Evolutionary conservation across 2,329 filamentous ascomycete species (phyloP), one percentile per base, ranked within the genome.

Genomic region (Fusarium sp.): DNA sequence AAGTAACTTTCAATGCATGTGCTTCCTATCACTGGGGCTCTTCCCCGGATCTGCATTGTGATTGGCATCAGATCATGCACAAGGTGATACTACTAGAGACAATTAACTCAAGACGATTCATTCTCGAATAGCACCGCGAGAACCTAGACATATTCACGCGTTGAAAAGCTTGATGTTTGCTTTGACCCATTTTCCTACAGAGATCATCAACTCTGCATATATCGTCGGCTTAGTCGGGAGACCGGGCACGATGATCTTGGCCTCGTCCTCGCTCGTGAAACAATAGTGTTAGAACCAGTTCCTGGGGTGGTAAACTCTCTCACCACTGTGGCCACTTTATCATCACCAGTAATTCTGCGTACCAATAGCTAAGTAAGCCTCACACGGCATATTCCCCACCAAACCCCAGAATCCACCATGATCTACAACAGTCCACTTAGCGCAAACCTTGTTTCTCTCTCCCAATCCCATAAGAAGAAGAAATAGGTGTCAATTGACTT

Each of bases 361-460:
- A 36, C 30, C 31, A 57, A 33, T 28, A 35, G 20, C 18, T 3
- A 33, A 45, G 36, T 12, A 61, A 36, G 41, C 35, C 35, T 39
- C 50, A 36, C 33, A 28, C 33, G 28, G 39, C 38, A 45, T 38
- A 31, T 31, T 14, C 54, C 42, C 20, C 31, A 39, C 61, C 54
- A 62, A 62, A 62, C 38, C 61, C 61, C 57, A 35, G 61, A 45
- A 35, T 54, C 39, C 44, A 3, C 30, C 38, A 31, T 5, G 65
- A 70, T 70, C 68, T 50, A 51, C 68, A n/a, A n/a, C 18, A 14
- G 15, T n/a, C 61, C 44, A 42, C 66, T 57, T 66, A 36, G 47
- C 16, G 20, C 36, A 47, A 65, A 70, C 53, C 31, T 41, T 70
- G 65, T n/a, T n/a, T 26, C 18, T 18, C 22, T 51, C 20, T 30